These are phyloP conservation scores for Wallacemonas sp. DNA, from an alignment of 208 protist genomes.

Conservation along the genomic window DNA sequence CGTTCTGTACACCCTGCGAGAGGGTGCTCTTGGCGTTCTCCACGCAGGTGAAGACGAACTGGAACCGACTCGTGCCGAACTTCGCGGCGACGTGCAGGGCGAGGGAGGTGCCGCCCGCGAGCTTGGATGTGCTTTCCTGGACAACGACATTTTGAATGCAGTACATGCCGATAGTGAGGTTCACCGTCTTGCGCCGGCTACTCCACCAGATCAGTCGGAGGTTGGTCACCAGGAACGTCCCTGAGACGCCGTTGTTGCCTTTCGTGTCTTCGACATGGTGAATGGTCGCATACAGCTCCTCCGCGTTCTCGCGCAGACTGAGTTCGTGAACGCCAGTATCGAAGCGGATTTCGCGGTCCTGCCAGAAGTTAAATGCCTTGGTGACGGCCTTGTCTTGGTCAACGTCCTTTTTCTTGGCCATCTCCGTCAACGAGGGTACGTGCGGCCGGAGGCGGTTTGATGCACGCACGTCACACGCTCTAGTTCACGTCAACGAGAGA, in stretches of 20 bases:
- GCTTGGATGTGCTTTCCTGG: conserved; percentile 72
- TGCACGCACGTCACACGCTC: no score
- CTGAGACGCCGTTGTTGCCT: conserved; percentile 93
- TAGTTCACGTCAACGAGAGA: no score
- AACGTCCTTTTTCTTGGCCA: conserved; percentile 13
- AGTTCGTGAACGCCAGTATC: conserved; percentile 58
- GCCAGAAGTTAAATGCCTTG: conserved; percentile 82
- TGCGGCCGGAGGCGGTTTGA: no score
- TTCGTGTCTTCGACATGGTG: conserved; percentile 94
- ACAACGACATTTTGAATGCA: conserved; percentile 86
- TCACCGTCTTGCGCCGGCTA: conserved; percentile 36
- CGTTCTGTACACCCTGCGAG: conserved; percentile 14
- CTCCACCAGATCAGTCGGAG: conserved; percentile 93
- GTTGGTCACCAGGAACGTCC: conserved; percentile 94
- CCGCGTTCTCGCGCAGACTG: conserved; percentile 59
- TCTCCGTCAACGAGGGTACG: no score
- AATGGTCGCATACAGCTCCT: conserved; percentile 82
- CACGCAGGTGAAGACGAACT: conserved; percentile 95
- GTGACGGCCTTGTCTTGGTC: conserved; percentile 23
- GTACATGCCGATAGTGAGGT: conserved; percentile 94
- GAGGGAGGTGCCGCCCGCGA: conserved; percentile 73
- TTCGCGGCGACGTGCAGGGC: conserved; percentile 89
- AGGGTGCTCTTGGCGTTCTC: background rate
- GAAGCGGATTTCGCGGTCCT: conserved; percentile 96
- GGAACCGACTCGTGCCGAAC: conserved; percentile 79